phyloP scores from a whole-genome alignment of 1,284 basidiomycete genomes.

The Veloboletus limbatus region DNA sequence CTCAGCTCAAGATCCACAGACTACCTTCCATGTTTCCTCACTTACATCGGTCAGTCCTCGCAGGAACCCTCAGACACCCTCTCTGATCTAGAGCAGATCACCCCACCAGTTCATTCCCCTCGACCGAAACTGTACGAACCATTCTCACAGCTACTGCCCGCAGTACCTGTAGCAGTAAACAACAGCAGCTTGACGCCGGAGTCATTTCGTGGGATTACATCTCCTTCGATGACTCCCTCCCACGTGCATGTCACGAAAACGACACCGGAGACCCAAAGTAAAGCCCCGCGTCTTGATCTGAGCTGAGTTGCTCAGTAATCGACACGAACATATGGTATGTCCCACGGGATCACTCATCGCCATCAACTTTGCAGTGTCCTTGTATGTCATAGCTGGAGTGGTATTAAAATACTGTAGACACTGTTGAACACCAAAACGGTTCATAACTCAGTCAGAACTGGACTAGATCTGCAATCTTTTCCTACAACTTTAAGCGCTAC shows the following conservation, averaged over 20 bases:
- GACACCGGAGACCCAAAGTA: conserved; percentile 16
- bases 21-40: conserved; percentile 45
- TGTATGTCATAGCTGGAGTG: background rate
- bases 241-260: conserved; percentile 18
- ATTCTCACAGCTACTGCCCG: conserved; percentile 30
- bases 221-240: conserved; percentile 41
- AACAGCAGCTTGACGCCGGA: conserved; percentile 52
- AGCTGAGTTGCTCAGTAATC: conserved; percentile 19
- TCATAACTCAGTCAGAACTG: background rate
- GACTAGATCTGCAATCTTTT: background rate
- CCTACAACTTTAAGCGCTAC: background rate
- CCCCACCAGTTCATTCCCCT: conserved; percentile 26
- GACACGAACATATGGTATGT: background rate
- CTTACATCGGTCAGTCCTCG: conserved; percentile 48
- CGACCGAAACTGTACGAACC: conserved; percentile 31
- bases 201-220: conserved; percentile 55
- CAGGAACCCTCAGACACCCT: conserved; percentile 1
- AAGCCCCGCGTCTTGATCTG: conserved; percentile 25
- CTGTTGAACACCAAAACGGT: background rate
- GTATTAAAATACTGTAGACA: conserved; percentile 12
- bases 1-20: conserved; percentile 52
- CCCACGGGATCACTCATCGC: background rate
- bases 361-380: background rate
- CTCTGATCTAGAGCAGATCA: conserved; percentile 20
- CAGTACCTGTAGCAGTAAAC: conserved; percentile 28